phyloP scores from a whole-genome alignment of 345 rosid species.

The thale cress (Arabidopsis thaliana) region TAIR10.1 NC_003070.9:9905001-9905500 shows the following conservation, averaged over 20 bases:
- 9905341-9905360: neutral
- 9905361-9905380: neutral
- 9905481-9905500: too few species aligned
- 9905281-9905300: neutral
- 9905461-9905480: neutral
- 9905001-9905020: neutral
- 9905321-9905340: neutral
- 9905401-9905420: neutral
- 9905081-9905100: neutral
- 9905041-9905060: neutral
- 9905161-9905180: neutral
- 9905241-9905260: too few species aligned
- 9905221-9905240: neutral
- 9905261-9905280: neutral
- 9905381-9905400: neutral
- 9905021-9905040: neutral
- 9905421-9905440: neutral
- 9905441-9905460: neutral
- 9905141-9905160: neutral
- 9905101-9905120: neutral
- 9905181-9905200: neutral
- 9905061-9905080: neutral
- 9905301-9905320: slow-evolving; percentile 8
- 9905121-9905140: neutral
- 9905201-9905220: neutral